Base-by-base conservation (phyloP, 257 asterid genomes). In the Solanum neorickii region DNA sequence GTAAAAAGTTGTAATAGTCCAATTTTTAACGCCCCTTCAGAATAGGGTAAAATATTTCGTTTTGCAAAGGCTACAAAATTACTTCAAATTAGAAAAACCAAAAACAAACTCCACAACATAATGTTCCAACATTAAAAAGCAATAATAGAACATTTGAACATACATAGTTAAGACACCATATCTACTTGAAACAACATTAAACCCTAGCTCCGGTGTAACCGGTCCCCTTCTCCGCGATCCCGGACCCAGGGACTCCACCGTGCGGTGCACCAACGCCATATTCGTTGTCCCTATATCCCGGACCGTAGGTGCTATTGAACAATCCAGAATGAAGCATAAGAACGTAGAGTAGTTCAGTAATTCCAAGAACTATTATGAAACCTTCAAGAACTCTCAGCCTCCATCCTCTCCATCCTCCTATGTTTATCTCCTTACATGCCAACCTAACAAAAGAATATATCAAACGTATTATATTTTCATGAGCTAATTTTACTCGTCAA, bases 351-450 rank as follows among this genome's bases (percentile, higher is more conserved):
- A 96, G 86, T 31, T 96, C 94, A 1, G 98, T 95, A 21, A 95
- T 27, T 0, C 86, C 95, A 3, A 96, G 94, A n/a, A 93, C 93
- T 25, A 96, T 96, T 0, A 91, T 87, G 15, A 96, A 93, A 0
- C 92, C 99, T 69, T 96, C 99, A 2, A 96, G 86, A 20, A 96
- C 97, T 90, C 95, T 87, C 6, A 96, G 94, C 88, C 99, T 92
- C 99, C 99, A 96, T 2, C 98, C 99, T 86, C 98, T 91, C 91
- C 94, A 91, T 12, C 96, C 95, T 73, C 98, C 96, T 7, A 96
- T 52, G 91, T 92, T 88, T 7, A 96, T 96, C 82, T 96, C 93
- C 89, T 96, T 96, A 92, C 99, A 96, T 0, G 98, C 99, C 93
- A 96, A 86, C 0, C 98, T 95, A 84, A 3, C 56, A 73, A 39